Evolutionary conservation across 1,284 basidiomycete species (phyloP).

Genomic region (Fistulina hepatica): DNA sequence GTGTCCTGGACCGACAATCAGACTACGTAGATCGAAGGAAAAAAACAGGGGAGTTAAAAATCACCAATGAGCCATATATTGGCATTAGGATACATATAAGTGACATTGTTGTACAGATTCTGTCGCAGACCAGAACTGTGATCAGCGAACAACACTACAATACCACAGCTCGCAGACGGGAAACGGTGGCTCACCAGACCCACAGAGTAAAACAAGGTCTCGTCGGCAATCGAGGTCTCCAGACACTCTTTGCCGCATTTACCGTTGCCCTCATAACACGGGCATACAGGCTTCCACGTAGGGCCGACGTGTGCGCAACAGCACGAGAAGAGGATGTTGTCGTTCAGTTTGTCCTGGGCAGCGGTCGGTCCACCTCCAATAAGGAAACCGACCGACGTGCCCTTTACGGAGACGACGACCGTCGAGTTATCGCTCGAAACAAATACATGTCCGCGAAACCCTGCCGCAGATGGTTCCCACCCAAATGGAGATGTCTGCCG

Average conservation of each 20-base stretch:
- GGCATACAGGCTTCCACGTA: conserved; percentile 80
- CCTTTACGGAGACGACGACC: conserved; percentile 85
- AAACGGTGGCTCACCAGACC: conserved; percentile 38
- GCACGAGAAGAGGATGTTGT: conserved; percentile 84
- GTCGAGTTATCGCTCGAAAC: conserved; percentile 74
- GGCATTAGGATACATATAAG: conserved; percentile 71
- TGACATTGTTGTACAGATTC: conserved; percentile 74
- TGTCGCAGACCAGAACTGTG: conserved; percentile 16
- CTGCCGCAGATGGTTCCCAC: conserved; percentile 80
- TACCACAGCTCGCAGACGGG: neutral
- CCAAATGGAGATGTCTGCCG: conserved; percentile 66
- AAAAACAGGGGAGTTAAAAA: neutral
- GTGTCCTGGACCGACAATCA: conserved; percentile 29
- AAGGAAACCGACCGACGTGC: conserved; percentile 70
- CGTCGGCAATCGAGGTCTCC: conserved; percentile 60
- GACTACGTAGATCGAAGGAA: too few species aligned
- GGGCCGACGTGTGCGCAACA: conserved; percentile 83
- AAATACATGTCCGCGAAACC: conserved; percentile 85
- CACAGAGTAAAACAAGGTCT: conserved; percentile 70
- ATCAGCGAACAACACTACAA: neutral
- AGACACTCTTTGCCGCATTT: conserved; percentile 69
- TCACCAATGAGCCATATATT: conserved; percentile 70
- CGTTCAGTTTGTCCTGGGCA: conserved; percentile 73
- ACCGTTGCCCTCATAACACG: conserved; percentile 60
- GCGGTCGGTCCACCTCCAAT: conserved; percentile 65